Percentiles rank a stretch among this genome's conserved stretches.
phyloP scores from a whole-genome alignment of 2,329 filamentous ascomycete species.

The Pseudocercospora eumusae region DNA sequence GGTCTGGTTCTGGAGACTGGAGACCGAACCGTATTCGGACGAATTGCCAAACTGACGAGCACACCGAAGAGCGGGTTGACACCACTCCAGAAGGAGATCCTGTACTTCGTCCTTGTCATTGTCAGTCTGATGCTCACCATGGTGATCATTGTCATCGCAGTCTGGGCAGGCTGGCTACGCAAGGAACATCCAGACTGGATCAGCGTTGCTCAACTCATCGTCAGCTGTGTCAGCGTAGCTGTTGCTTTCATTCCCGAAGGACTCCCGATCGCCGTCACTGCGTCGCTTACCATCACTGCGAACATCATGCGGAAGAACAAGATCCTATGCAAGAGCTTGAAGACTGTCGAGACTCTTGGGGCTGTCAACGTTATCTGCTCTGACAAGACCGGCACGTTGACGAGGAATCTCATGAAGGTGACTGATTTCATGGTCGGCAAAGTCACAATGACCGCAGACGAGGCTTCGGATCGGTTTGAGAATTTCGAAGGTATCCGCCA shows the following conservation, averaged over 20 bases:
- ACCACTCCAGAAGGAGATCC: slow-evolving; percentile 69
- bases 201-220: slow-evolving; percentile 69
- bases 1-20: slow-evolving; percentile 72
- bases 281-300: slow-evolving; percentile 71
- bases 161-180: slow-evolving; percentile 69
- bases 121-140: slow-evolving; percentile 66
- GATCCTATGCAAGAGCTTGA: slow-evolving; percentile 76
- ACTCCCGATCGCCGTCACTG: slow-evolving; percentile 67
- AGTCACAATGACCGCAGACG: slow-evolving; percentile 51
- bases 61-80: slow-evolving; percentile 68
- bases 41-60: slow-evolving; percentile 69
- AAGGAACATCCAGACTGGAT: slow-evolving; percentile 69
- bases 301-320: slow-evolving; percentile 76
- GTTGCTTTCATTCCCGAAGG: slow-evolving; percentile 78
- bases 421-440: slow-evolving; percentile 66
- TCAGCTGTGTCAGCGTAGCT: slow-evolving; percentile 68
- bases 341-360: slow-evolving; percentile 75
- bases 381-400: slow-evolving; percentile 74
- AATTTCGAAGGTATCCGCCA: slow-evolving; percentile 53
- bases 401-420: slow-evolving; percentile 50
- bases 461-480: slow-evolving; percentile 50
- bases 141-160: slow-evolving; percentile 58
- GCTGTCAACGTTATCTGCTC: slow-evolving; percentile 73
- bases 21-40: slow-evolving; percentile 72
- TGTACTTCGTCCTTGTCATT: slow-evolving; percentile 72